Conservation (phyloP, 257 asterid genomes). For the Paraleonurus japonicus region DNA sequence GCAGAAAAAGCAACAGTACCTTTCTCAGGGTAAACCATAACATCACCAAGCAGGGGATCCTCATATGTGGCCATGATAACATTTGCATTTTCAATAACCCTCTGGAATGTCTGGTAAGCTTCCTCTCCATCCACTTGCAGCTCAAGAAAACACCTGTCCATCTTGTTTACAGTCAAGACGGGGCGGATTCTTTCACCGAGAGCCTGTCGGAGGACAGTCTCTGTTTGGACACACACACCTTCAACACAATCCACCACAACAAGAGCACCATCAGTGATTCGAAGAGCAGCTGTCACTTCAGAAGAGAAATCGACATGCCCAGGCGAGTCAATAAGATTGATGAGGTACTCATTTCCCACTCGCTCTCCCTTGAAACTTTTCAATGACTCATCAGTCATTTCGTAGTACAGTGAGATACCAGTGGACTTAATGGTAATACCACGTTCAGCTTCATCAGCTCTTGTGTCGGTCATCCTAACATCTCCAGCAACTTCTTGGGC, state of each 20-base stretch:
- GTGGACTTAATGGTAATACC: conserved; percentile 46
- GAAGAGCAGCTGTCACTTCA: conserved; percentile 44
- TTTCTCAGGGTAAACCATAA: conserved; percentile 40
- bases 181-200: conserved; percentile 40
- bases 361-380: conserved; percentile 36
- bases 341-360: conserved; percentile 42
- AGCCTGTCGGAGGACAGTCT: conserved; percentile 43
- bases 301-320: conserved; percentile 49
- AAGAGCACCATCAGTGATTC: conserved; percentile 47
- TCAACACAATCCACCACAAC: conserved; percentile 45
- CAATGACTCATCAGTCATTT: conserved; percentile 35
- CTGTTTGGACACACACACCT: conserved; percentile 43
- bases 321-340: conserved; percentile 44
- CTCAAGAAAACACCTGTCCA: conserved; percentile 49
- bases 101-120: conserved; percentile 41
- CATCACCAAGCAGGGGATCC: conserved; percentile 49
- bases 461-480: conserved; percentile 40
- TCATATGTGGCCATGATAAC: conserved; percentile 45
- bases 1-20: conserved; percentile 42
- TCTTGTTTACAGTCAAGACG: conserved; percentile 34
- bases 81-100: conserved; percentile 38
- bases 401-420: conserved; percentile 38
- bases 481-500: conserved; percentile 39
- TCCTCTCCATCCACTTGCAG: conserved; percentile 49
- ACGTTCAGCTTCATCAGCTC: conserved; percentile 51